Base-by-base conservation (phyloP, 176 grass and related monocot genomes). In the Juncus inflexus region DNA sequence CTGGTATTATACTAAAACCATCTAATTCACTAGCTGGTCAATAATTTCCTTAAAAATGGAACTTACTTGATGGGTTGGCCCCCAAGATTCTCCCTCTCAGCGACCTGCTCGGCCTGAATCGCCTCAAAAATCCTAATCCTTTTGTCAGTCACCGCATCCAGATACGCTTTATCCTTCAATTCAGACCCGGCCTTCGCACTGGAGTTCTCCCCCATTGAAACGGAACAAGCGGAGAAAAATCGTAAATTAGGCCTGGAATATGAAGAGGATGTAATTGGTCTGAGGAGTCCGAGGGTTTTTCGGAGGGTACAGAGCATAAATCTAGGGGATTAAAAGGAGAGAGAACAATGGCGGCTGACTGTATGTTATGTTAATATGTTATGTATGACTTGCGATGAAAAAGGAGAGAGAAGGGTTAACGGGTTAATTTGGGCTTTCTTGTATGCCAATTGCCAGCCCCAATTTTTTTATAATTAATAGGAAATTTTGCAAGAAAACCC, bases 21-120 rank as follows among this genome's bases (percentile, higher is more conserved):
- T 13, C 35, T 49, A 45, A 15, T 9, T 10, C 2, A 19, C 41
- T 39, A 10, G 41, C 64, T 58, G 4, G 12, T 19, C 8, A 58
- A 40, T 8, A 45, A 42, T 3, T 12, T 35, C 9, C 19, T 28
- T 28, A 42, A 37, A 56, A 63, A 42, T 3, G 15, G 71, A 58
- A 47, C 43, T 60, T 50, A 97, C 94, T 79, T 90, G 64, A 99
- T 92, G 15, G 81, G 68, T 54, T 99, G 70, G 19, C 83, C 88
- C 10, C 80, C 85, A 39, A 92, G 69, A 9, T 72, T 86, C 63
- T 78, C 72, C 40, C 83, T 80, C 59, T 90, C 85, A 55, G 82
- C 47, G 66, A 72, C 74, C 76, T 84, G 83, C 50, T 66, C 72
- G 0, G 75, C 58, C 67, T 86, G 83, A 77, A 99, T 84, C 65